Percentiles rank a stretch among this genome's conserved stretches.
phyloP scores from a whole-genome alignment of 2,329 filamentous ascomycete species.

The Fusarium dlaminii region DNA sequence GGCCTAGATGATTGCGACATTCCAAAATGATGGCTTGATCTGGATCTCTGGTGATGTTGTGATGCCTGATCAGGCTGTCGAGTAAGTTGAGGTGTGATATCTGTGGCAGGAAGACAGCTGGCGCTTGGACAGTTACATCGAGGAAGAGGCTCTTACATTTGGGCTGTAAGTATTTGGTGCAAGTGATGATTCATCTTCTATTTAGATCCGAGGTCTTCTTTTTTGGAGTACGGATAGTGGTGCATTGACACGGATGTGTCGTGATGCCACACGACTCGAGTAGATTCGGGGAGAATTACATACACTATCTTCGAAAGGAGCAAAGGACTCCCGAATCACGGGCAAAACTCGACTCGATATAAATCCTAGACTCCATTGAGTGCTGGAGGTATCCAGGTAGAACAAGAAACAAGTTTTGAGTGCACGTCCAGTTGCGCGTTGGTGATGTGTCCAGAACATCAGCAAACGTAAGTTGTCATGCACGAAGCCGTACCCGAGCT shows the following conservation, averaged over 20 bases:
- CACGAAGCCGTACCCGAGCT: neutral
- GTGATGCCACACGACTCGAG: neutral
- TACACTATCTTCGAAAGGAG: too few species aligned
- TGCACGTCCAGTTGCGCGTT: neutral
- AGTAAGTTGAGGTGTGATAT: neutral
- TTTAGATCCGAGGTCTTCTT: neutral
- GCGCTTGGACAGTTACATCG: neutral
- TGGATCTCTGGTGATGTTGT: neutral
- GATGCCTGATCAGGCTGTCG: neutral
- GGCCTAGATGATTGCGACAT: rapidly evolving
- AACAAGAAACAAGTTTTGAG: too few species aligned
- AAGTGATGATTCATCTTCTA: neutral
- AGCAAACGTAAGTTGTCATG: neutral
- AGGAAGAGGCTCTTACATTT: neutral
- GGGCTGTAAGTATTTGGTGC: neutral
- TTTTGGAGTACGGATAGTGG: neutral
- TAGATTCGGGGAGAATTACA: neutral
- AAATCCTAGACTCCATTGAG: neutral
- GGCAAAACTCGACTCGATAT: neutral
- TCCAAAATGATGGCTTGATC: too few species aligned
- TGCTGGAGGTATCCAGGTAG: neutral
- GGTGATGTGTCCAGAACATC: neutral
- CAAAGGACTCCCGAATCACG: neutral
- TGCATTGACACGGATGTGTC: neutral
- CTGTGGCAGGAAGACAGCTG: neutral